Evolutionary conservation across 163 green algal species (phyloP).

Genomic region (Volvox carteri): DNA sequence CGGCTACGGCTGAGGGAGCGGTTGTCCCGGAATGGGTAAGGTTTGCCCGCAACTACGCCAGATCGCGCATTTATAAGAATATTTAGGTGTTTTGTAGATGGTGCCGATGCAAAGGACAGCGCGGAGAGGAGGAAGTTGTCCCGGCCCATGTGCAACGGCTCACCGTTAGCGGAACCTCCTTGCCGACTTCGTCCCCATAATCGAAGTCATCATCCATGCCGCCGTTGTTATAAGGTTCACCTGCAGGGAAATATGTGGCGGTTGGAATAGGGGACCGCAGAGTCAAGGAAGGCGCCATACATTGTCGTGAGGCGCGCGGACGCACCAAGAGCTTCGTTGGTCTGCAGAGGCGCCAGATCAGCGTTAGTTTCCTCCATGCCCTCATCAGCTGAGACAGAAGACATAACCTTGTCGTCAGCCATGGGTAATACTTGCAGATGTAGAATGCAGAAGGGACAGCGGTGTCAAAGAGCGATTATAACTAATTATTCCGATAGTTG

Average conservation of each 20-base stretch:
- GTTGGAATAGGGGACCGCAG: neutral
- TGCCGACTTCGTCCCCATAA: slow-evolving; percentile 44
- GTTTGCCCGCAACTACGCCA: no score
- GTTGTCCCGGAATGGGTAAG: no score
- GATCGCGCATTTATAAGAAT: no score
- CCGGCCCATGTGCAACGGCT: no score
- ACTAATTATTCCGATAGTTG: no score
- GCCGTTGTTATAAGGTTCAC: slow-evolving; percentile 1
- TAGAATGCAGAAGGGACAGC: neutral
- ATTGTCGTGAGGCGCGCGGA: neutral
- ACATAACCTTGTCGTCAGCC: slow-evolving; percentile 14
- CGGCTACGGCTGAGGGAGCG: no score
- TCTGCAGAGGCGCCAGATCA: slow-evolving; percentile 30
- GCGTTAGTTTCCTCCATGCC: slow-evolving; percentile 6
- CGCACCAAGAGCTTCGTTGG: neutral
- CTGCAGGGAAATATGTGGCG: neutral
- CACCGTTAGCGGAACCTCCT: slow-evolving; percentile 58
- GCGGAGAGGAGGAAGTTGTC: no score
- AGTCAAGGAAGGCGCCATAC: neutral
- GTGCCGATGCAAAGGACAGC: no score
- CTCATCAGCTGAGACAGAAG: neutral
- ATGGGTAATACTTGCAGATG: neutral
- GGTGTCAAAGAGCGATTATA: no score
- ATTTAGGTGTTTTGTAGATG: no score
- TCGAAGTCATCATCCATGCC: slow-evolving; percentile 40